These are phyloP conservation scores for Picocystis sp. DNA, from an alignment of 163 green algal species.

Conservation along the genomic window DNA sequence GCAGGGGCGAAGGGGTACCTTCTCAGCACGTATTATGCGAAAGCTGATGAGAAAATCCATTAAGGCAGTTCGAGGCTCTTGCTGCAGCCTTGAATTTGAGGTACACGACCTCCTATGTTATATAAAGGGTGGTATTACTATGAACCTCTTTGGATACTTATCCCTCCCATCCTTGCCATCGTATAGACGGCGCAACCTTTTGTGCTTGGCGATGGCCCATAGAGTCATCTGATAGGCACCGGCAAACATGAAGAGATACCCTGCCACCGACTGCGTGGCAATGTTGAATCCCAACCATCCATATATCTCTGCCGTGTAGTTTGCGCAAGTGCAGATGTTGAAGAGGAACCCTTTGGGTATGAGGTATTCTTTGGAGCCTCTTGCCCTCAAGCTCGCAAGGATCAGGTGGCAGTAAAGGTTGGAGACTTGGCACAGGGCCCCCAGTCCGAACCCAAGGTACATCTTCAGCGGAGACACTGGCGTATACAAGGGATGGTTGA, in stretches of 20 bases:
- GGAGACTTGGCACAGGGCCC: conserved; percentile 28
- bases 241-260: conserved; percentile 59
- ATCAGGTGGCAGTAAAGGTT: conserved; percentile 67
- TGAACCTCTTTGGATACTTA: conserved; percentile 77
- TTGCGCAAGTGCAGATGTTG: conserved; percentile 89
- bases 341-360: conserved; percentile 86
- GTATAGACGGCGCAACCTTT: conserved; percentile 58
- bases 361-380: conserved; percentile 55
- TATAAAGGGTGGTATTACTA: conserved; percentile 81
- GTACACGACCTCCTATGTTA: conserved; percentile 17
- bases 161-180: conserved; percentile 70
- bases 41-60: no score
- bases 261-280: conserved; percentile 58
- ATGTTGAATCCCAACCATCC: conserved; percentile 67
- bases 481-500: conserved; percentile 96
- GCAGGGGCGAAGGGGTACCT: no score
- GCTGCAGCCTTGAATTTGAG: background rate
- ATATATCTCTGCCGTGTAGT: conserved; percentile 90
- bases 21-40: no score
- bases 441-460: conserved; percentile 30
- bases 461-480: conserved; percentile 24
- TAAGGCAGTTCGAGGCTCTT: no score
- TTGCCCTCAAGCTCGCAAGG: conserved; percentile 53
- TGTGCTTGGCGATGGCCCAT: conserved; percentile 88
- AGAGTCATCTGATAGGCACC: conserved; percentile 77